These are phyloP conservation scores for Mycosphaerella arachidis DNA, from an alignment of 2,329 filamentous ascomycete species.

Conservation along the genomic window DNA sequence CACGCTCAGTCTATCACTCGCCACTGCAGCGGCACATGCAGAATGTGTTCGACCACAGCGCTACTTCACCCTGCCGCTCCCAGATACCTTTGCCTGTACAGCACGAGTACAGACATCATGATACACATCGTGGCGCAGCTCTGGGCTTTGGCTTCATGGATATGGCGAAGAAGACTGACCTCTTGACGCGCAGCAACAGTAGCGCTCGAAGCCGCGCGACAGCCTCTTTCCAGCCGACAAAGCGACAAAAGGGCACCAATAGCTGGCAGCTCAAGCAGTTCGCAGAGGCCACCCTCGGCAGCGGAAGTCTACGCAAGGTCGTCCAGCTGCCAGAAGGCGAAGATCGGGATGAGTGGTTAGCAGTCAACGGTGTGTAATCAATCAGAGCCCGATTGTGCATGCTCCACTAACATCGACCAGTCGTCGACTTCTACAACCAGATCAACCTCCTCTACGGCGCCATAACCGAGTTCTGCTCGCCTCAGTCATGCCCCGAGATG, in stretches of 20 bases:
- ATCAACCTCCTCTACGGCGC: conserved; percentile 98
- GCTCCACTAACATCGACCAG: conserved; percentile 44
- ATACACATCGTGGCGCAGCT: conserved; percentile 18
- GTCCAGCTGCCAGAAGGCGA: conserved; percentile 96
- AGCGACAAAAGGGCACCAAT: conserved; percentile 76
- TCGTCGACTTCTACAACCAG: conserved; percentile 99
- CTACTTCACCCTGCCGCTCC: conserved; percentile 9
- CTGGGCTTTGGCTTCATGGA: conserved; percentile 24
- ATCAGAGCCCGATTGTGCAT: background rate
- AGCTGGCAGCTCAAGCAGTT: conserved; percentile 96
- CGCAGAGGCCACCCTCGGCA: conserved; percentile 92
- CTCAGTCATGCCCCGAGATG: conserved; percentile 96
- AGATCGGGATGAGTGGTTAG: conserved; percentile 96
- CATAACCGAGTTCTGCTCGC: conserved; percentile 98
- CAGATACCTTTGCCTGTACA: conserved; percentile 16
- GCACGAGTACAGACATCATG: conserved; percentile 23
- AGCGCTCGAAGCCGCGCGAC: conserved; percentile 61
- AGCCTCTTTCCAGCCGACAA: conserved; percentile 86
- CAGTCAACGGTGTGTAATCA: conserved; percentile 76
- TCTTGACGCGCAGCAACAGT: conserved; percentile 38
- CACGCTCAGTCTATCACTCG: conserved; percentile 29
- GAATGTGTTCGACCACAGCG: conserved; percentile 21
- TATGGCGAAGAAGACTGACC: conserved; percentile 32
- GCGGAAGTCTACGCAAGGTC: conserved; percentile 89
- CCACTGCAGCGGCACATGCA: conserved; percentile 33